Percentiles rank a stretch among this genome's conserved stretches.
Evolutionary conservation across 2,329 filamentous ascomycete genomes (phyloP).

Genomic region (Ophiostoma ips): DNA sequence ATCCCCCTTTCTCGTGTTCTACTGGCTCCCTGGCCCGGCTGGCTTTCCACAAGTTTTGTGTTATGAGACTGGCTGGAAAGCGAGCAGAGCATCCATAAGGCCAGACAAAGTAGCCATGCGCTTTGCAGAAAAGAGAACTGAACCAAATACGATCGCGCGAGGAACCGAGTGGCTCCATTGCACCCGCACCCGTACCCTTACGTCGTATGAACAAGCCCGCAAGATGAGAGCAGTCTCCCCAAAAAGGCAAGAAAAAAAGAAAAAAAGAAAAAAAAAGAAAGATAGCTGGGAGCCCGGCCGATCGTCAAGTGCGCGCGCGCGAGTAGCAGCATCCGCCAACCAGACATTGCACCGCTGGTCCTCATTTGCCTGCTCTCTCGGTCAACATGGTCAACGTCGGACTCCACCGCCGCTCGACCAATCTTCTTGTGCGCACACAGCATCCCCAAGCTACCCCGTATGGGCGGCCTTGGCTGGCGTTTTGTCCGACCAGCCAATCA

Average conservation of each 20-base stretch:
- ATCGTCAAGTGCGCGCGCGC: too few relatives aligned
- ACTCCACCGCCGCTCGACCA: background rate
- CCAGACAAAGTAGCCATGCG: background rate
- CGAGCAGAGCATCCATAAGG: background rate
- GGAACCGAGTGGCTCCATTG: constrained; percentile 9
- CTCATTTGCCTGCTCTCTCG: background rate
- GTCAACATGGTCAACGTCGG: too few relatives aligned
- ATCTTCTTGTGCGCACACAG: too few relatives aligned
- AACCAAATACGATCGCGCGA: too few relatives aligned
- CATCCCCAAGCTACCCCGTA: background rate
- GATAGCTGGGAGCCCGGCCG: background rate
- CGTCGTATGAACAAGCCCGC: too few relatives aligned
- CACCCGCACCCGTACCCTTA: too few relatives aligned
- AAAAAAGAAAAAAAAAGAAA: background rate
- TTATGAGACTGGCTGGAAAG: background rate
- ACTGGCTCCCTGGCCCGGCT: background rate
- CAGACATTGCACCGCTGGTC: background rate
- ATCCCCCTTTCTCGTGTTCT: background rate
- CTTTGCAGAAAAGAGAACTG: background rate
- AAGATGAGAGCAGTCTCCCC: too few relatives aligned
- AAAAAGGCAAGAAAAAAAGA: background rate
- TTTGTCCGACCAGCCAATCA: background rate
- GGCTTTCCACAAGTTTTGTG: background rate
- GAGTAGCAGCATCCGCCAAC: constrained; percentile 4
- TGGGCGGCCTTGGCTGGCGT: too few relatives aligned